Base-by-base conservation (phyloP, 164 flowering plant species). In the Liquidambar formosana region DNA sequence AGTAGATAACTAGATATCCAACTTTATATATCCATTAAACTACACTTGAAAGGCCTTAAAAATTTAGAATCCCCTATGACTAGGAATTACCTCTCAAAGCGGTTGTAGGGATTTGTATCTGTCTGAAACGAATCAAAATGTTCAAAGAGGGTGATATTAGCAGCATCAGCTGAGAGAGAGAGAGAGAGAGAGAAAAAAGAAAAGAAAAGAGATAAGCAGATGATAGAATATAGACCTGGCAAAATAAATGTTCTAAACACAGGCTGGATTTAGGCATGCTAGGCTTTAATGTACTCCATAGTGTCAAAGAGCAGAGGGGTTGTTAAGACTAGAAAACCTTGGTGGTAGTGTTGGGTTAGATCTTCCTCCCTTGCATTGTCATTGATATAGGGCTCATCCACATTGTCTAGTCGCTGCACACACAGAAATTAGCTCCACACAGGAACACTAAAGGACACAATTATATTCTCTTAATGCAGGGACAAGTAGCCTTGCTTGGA, bases 71-170 rank as follows among this genome's bases (percentile, higher is more conserved):
- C 22, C 10, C 63, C 44, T 27, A 46, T 47, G 14, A 10, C 22
- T 23, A 3, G 49, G 25, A 69, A 10, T 70, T 61, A 93, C 99
- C 97, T 91, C 64, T 95, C 97, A 74, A 84, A 88, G 22, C 78
- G 89, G 76, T 82, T 75, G 73, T 66, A 76, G 1, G 52, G 51
- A 48, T 70, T 66, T 48, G 75, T 58, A 47, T 78, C 80, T 3
- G 77, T 74, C 70, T 74, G 87, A 62, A 48, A 76, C 4, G 79
- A 63, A 71, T 82, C 84, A 71, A 78, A 82, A 23, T 71, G 83
- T 23, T 93, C 98, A 38, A 65, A 33, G n/a, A 93, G 64, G 43
- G 94, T 96, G 70, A 96, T 96, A 69, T 88, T 78, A 9, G 81
- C 93, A 0, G 81, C 75, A 65, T 85, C 95, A 76, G 86, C 99